Base-by-base conservation (phyloP, 2,329 filamentous ascomycete species). In the Falciphora oryzae region DNA sequence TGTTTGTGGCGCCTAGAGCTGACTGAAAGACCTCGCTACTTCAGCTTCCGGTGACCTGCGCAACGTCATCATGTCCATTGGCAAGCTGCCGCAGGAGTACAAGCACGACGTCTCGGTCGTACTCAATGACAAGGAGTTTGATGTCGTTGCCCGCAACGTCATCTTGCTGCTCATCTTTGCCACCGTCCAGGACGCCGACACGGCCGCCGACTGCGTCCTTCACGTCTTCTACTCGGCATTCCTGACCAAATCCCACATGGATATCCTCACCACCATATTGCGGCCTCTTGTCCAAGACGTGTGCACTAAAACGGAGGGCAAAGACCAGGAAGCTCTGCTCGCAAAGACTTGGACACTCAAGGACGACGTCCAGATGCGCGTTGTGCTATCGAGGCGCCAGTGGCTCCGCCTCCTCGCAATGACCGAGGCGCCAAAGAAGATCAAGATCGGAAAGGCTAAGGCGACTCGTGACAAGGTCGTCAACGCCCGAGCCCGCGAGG, bases 141-240 rank as follows among this genome's bases (percentile, higher is more conserved):
- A 71, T 13, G 66, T 80, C 25, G 77, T 78, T 0, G 73, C 73
- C 1, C 72, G 78, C 2, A 80, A 80, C 65, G 65, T 66, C 18
- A 75, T 79, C 6, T 64, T 82, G 22, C 70, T 81, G 0, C 72
- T 82, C 6, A 63, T 76, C 56, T 5, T 72, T 73, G 0, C 64
- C 1, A 10, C 56, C 13, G 11, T n/a, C 22, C 53, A 59, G 14
- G 29, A 60, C 1, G 32, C 35, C 11, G 44, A 35, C 50, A 28
- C 18, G 2, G 64, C 64, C 0, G 64, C 44, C 4, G 61, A 65
- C n/a, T 25, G 35, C 27, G 74, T 8, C 22, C 65, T 79, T 1
- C 78, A 81, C 67, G 13, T 80, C 5, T 82, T 79, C 79, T 82
- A 81, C 68, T 83, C 79, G 0, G 75, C 76, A 63, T 73, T 59